phyloP scores from a whole-genome alignment of 2,329 filamentous ascomycete species.

The Paecilomyces variotii region DNA sequence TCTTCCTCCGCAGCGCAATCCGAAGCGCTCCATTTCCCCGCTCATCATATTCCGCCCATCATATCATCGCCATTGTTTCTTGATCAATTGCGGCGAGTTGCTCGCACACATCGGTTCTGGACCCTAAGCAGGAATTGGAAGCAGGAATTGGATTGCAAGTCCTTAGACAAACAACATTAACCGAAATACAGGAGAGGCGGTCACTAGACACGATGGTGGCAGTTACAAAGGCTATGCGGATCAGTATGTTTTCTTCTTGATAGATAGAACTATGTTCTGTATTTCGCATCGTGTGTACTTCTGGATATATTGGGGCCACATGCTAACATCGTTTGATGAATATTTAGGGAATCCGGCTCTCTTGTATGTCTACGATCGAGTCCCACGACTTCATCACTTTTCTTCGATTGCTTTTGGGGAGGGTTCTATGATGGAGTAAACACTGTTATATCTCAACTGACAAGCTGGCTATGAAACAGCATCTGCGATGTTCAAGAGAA shows the following conservation, averaged over 20 bases:
- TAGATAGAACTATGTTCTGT: background rate
- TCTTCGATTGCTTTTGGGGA: background rate
- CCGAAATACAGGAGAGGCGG: background rate
- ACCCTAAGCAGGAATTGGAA: background rate
- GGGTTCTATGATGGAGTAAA: background rate
- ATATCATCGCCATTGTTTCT: background rate
- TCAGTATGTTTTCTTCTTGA: background rate
- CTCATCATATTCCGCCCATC: background rate
- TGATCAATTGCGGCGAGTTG: background rate
- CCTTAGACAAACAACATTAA: background rate
- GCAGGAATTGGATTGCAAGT: background rate
- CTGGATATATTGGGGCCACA: background rate
- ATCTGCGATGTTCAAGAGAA: constrained; percentile 94
- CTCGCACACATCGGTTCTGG: background rate
- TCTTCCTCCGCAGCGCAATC: background rate
- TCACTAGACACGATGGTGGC: background rate
- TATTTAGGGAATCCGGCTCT: constrained; percentile 37
- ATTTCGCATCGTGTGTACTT: background rate
- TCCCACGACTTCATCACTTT: background rate
- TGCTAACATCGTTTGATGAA: background rate
- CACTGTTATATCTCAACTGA: background rate
- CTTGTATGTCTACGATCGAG: constrained; percentile 29
- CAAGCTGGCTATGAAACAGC: constrained; percentile 40
- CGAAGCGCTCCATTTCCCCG: background rate
- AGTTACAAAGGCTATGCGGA: background rate